A percentile compares a stretch with the other conserved stretches of the same genome.
phyloP scores from a whole-genome alignment of 75 land plant genomes.

The Picea glauca region DNA sequence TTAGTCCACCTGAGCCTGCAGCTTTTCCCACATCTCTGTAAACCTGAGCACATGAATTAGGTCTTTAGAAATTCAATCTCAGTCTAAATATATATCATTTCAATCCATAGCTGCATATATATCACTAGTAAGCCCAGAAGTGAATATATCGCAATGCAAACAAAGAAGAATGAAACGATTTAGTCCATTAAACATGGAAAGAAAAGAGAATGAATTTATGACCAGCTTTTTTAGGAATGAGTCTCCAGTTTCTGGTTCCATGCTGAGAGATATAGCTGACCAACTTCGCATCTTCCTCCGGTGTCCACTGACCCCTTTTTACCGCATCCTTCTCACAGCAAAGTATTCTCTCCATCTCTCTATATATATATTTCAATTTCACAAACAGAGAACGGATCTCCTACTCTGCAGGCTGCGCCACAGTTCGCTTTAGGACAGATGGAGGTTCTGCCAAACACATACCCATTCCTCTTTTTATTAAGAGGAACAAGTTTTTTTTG shows the following conservation, averaged over 20 bases:
- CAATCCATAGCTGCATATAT: too few relatives aligned
- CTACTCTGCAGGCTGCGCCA: too few relatives aligned
- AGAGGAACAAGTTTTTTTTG: too few relatives aligned
- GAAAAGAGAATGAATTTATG: neutral
- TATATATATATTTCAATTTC: too few relatives aligned
- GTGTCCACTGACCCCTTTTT: constrained; percentile 86
- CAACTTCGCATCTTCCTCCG: constrained; percentile 84
- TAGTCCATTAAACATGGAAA: neutral
- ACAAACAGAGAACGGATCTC: too few relatives aligned
- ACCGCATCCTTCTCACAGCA: constrained; percentile 84
- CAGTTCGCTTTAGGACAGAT: too few relatives aligned
- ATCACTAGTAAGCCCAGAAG: neutral
- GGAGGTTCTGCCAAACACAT: too few relatives aligned
- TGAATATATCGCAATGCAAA: neutral
- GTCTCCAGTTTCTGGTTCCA: constrained; percentile 83
- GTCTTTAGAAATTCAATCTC: neutral
- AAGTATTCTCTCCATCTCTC: constrained; percentile 62
- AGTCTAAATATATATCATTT: neutral
- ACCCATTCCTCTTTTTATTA: too few relatives aligned
- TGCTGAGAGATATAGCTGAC: constrained; percentile 78
- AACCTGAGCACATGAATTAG: constrained; percentile 21
- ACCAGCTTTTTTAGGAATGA: constrained; percentile 89
- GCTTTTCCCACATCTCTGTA: constrained; percentile 80
- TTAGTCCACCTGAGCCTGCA: constrained; percentile 77
- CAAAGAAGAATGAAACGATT: neutral